phyloP scores from a whole-genome alignment of 2,329 filamentous ascomycete species.

The Diaporthe sp. region DNA sequence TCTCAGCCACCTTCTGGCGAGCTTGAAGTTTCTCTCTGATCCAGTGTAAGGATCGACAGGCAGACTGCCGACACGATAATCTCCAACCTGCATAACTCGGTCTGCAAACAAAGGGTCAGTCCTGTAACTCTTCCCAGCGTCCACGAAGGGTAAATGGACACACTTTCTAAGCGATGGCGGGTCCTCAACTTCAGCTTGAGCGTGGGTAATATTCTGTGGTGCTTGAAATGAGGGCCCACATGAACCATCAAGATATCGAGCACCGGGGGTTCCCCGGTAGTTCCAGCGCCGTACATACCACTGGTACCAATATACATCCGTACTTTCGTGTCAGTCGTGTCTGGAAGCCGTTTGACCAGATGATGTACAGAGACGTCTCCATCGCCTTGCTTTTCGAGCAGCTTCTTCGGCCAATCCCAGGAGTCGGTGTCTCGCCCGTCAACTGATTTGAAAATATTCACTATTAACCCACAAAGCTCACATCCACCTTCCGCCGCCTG shows the following conservation, averaged over 20 bases:
- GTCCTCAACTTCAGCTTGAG: background rate
- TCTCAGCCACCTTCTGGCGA: background rate
- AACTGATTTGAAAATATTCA: constrained; percentile 3
- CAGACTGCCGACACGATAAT: background rate
- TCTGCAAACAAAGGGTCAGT: background rate
- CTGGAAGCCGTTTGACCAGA: background rate
- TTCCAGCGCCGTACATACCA: background rate
- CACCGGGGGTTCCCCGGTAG: background rate
- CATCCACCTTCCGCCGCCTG: background rate
- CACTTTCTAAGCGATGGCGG: background rate
- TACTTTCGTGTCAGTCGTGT: background rate
- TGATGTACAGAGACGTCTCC: background rate
- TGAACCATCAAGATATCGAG: constrained; percentile 19
- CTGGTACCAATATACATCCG: background rate
- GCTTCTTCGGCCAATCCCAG: background rate
- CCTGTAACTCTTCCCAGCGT: background rate
- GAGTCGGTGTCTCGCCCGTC: background rate
- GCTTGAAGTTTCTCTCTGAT: background rate
- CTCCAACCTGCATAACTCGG: background rate
- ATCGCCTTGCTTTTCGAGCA: background rate
- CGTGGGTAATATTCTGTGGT: background rate
- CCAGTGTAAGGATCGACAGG: background rate
- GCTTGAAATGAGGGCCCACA: background rate
- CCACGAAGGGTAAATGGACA: background rate
- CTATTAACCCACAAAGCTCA: constrained; percentile 6